Base-by-base conservation (phyloP, 2,329 filamentous ascomycete species). In the Pseudovirgaria hyperparasitica region DNA sequence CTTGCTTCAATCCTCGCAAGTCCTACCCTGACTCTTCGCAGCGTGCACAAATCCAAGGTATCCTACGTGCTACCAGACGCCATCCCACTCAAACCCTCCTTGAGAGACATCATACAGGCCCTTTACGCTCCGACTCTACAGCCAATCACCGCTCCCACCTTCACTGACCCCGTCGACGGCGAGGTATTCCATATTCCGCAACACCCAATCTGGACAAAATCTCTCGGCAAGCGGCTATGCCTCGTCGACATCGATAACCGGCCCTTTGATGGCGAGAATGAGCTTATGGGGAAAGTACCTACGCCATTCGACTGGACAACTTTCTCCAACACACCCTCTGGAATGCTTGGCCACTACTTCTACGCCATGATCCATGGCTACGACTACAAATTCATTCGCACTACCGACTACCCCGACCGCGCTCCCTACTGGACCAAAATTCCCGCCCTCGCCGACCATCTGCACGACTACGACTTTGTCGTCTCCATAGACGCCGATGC, bases 401-500 rank as follows among this genome's bases (percentile, higher is more conserved):
- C 55, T 4, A 36, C 43, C 8, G 38, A 48, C 5, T 48, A 54
- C 23, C 25, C 39, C 5, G 48, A 51, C 23, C 52, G 52, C 20
- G 41, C 50, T 25, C 45, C 49, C 13, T 60, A 57, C 6, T 64
- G 60, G 60, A 49, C 55, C 20, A 58, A 60, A 34, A 54, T 60
- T 0, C 49, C 54, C 6, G 45, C 51, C 8, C 41, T 62, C 15
- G 43, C 46, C 19, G 43, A 58, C 12, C 48, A 57, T 2, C 41
- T 63, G 2, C 41, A 46, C 14, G 34, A 46, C 1, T 57, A 65
- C 39, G 42, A 54, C 4, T 53, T 60, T 6, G 54, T 64, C 13
- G 43, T 65, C 23, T 57, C 58, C 23, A 38, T 64, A 27, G 62
- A 65, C 36, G 52, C 57, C 14, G 62, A 65, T 32, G 55, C 50